These are phyloP conservation scores for Lolium perenne DNA, from an alignment of 176 grass and related monocot genomes.

Conservation along the genomic window DNA sequence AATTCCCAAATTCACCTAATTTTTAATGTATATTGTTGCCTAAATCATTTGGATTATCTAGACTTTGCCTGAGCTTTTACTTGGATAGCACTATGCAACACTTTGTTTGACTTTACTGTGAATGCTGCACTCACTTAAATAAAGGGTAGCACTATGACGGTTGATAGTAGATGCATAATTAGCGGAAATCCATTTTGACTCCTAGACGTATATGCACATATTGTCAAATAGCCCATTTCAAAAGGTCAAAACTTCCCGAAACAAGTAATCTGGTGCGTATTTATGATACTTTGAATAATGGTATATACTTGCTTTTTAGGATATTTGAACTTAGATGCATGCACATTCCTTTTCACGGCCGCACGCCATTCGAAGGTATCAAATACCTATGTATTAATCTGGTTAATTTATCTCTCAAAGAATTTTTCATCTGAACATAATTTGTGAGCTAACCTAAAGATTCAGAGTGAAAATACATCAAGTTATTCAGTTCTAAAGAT, in stretches of 20 bases:
- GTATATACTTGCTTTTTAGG: conserved; percentile 36
- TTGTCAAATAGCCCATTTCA: too few species aligned
- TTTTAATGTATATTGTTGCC: neutral
- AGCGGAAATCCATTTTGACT: too few species aligned
- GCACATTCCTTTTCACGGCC: conserved; percentile 70
- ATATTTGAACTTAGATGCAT: conserved; percentile 75
- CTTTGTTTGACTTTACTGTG: neutral
- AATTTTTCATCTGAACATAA: neutral
- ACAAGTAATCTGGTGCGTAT: neutral
- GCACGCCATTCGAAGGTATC: conserved; percentile 71
- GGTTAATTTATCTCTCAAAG: neutral
- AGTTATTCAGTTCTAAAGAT: conserved; percentile 3
- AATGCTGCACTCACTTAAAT: too few species aligned
- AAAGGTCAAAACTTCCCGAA: too few species aligned
- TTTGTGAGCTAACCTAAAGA: neutral
- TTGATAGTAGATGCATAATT: too few species aligned
- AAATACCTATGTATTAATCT: neutral
- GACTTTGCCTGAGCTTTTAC: neutral
- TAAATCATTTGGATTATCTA: conserved; percentile 4
- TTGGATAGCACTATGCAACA: neutral
- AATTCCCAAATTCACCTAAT: neutral
- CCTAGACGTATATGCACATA: too few species aligned
- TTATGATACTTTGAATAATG: neutral
- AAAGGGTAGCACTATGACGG: too few species aligned
- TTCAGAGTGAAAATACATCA: neutral